Evolutionary conservation across 305 asterid species (phyloP).

Genomic region (Fraxinus albicans): DNA sequence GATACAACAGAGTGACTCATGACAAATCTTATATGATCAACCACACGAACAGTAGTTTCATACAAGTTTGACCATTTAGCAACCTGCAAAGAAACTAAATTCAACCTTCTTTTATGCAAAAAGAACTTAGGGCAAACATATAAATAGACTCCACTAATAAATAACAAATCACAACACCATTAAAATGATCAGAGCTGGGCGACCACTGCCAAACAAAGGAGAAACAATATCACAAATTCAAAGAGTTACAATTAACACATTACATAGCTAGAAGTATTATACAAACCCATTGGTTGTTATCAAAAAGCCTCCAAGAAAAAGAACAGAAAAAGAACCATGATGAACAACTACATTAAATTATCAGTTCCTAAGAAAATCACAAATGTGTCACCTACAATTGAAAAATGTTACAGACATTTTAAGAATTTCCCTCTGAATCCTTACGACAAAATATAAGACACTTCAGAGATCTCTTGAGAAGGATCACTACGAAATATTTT

Average conservation of each 20-base stretch:
- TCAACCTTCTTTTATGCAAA: constrained; percentile 26
- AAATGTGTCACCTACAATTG: not conserved
- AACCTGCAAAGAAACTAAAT: constrained; percentile 57
- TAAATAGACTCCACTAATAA: not conserved
- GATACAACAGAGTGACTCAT: constrained; percentile 89
- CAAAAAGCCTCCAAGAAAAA: not conserved
- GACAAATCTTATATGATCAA: constrained; percentile 86
- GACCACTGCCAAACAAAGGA: constrained; percentile 1
- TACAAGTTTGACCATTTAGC: constrained; percentile 69
- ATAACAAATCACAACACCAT: not conserved
- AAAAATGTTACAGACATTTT: not conserved
- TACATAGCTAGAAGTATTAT: not conserved
- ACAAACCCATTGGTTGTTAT: not conserved
- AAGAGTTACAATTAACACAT: not conserved
- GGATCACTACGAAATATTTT: not conserved
- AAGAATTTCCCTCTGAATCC: not conserved
- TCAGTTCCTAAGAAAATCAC: not conserved
- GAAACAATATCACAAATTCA: not conserved
- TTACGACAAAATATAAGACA: not conserved
- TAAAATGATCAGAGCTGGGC: not conserved
- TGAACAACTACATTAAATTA: constrained; percentile 1
- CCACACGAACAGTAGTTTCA: constrained; percentile 76
- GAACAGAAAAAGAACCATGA: not conserved
- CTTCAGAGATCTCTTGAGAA: not conserved
- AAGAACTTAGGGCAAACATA: constrained; percentile 17